Evolutionary conservation across 1,139 yeast genomes (phyloP).

Genomic region (Candida frijolesensis): DNA sequence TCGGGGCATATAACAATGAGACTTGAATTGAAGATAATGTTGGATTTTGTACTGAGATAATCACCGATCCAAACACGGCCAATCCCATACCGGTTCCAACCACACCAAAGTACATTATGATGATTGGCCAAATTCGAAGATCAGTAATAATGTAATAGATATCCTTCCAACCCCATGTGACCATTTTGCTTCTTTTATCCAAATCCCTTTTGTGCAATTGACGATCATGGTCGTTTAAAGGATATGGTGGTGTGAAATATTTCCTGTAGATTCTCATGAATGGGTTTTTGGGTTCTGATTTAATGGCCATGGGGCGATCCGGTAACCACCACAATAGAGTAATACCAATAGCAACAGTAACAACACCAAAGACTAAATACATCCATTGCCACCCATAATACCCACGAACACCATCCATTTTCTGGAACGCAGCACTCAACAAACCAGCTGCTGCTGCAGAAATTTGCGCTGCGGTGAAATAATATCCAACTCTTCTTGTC

Average conservation of each 20-base stretch:
- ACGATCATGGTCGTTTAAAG: slow-evolving; percentile 56
- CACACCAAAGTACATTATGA: slow-evolving; percentile 89
- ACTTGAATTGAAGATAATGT: slow-evolving; percentile 65
- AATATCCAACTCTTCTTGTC: slow-evolving; percentile 82
- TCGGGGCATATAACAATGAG: slow-evolving; percentile 81
- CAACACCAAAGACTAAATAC: slow-evolving; percentile 72
- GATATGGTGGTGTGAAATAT: slow-evolving; percentile 44
- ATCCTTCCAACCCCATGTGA: slow-evolving; percentile 65
- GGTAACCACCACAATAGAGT: slow-evolving; percentile 83
- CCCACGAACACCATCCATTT: slow-evolving; percentile 72
- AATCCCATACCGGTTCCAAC: slow-evolving; percentile 88
- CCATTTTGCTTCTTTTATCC: slow-evolving; percentile 38
- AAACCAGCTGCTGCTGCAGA: slow-evolving; percentile 87
- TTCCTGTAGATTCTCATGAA: slow-evolving; percentile 22
- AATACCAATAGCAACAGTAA: slow-evolving; percentile 70
- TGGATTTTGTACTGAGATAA: slow-evolving; percentile 68
- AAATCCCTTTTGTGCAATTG: slow-evolving; percentile 67
- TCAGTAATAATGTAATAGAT: slow-evolving; percentile 60
- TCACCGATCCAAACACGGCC: slow-evolving; percentile 85
- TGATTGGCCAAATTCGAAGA: slow-evolving; percentile 73
- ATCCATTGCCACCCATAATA: slow-evolving; percentile 88
- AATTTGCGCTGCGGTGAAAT: slow-evolving; percentile 88
- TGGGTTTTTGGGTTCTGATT: slow-evolving; percentile 17
- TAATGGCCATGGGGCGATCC: slow-evolving; percentile 53
- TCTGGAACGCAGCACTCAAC: slow-evolving; percentile 85